Conservation (phyloP, 352 stramenopile species). For the Pythium aquatile region DNA sequence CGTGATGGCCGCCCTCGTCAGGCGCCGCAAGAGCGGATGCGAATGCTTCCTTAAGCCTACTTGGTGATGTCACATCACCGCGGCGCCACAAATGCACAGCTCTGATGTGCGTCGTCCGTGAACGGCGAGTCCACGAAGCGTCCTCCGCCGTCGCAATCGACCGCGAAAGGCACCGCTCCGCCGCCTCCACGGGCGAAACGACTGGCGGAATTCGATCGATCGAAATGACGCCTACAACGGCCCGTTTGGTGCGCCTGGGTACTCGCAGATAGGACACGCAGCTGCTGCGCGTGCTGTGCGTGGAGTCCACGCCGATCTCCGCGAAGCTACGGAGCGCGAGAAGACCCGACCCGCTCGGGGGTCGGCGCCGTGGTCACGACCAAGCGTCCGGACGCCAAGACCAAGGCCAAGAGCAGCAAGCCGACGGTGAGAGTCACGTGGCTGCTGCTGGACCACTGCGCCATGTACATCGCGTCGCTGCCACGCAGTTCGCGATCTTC, state of each 20-base stretch:
- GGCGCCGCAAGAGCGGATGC: too few relatives aligned
- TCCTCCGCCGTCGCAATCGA: slow-evolving; percentile 6
- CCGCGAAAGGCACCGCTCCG: slow-evolving; percentile 3
- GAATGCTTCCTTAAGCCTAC: too few relatives aligned
- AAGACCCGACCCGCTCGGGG: slow-evolving; percentile 38
- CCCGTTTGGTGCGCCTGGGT: slow-evolving; percentile 9
- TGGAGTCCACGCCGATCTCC: slow-evolving; percentile 57
- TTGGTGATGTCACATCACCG: too few relatives aligned
- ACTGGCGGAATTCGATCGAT: slow-evolving; percentile 5
- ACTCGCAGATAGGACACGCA: slow-evolving; percentile 19
- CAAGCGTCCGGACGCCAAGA: slow-evolving; percentile 13
- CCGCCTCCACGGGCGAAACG: slow-evolving; percentile 11
- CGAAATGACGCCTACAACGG: slow-evolving; percentile 12
- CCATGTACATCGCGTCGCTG: slow-evolving; percentile 33
- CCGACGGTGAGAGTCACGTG: slow-evolving; percentile 19
- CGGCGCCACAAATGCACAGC: too few relatives aligned
- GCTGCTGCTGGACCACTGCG: slow-evolving; percentile 46
- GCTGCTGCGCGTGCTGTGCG: slow-evolving; percentile 46
- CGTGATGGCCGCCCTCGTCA: too few relatives aligned
- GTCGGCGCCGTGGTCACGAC: slow-evolving; percentile 56
- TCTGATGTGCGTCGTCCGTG: background rate
- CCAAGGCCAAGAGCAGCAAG: slow-evolving; percentile 21
- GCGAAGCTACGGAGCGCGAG: slow-evolving; percentile 51
- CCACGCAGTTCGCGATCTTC: slow-evolving; percentile 48
- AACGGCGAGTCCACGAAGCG: slow-evolving; percentile 25